Evolutionary conservation across 225 moss, liverwort and hornwort species (phyloP).

Genomic region (Straminergon stramineum): DNA sequence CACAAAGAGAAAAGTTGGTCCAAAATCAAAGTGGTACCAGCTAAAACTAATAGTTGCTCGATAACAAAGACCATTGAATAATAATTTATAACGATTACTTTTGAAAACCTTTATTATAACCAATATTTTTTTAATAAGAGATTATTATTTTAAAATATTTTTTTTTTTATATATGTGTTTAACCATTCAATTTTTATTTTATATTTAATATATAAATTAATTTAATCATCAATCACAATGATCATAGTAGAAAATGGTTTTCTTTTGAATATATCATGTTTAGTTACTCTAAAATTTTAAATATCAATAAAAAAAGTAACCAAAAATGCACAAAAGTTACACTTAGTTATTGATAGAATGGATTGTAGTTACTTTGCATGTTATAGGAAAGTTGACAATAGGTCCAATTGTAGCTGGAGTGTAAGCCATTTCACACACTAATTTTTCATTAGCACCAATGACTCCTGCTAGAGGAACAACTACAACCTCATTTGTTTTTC

Average conservation of each 20-base stretch:
- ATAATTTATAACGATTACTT: conserved; percentile 54
- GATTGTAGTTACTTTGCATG: conserved; percentile 35
- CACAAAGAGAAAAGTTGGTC: conserved; percentile 62
- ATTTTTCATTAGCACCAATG: conserved; percentile 55
- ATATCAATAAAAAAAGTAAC: no score
- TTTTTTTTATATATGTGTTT: not conserved
- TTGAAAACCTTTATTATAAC: conserved; percentile 34
- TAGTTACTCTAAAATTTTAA: not conserved
- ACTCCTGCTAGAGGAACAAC: conserved; percentile 57
- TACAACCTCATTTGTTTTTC: conserved; percentile 51
- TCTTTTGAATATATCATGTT: no score
- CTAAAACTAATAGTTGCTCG: conserved; percentile 68
- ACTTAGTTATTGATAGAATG: no score
- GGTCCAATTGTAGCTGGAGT: conserved; percentile 40
- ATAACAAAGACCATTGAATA: conserved; percentile 59
- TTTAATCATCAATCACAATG: not conserved
- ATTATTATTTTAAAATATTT: not conserved
- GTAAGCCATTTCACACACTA: conserved; percentile 63
- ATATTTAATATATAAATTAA: accelerated
- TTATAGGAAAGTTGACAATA: conserved; percentile 40
- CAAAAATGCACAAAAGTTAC: not conserved
- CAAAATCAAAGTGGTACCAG: conserved; percentile 86
- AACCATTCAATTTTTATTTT: not conserved
- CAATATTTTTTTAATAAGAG: not conserved
- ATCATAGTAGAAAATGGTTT: not conserved